Evolutionary conservation across 2,329 filamentous ascomycete genomes (phyloP).

Genomic region (Aspergillus clavatus): DNA sequence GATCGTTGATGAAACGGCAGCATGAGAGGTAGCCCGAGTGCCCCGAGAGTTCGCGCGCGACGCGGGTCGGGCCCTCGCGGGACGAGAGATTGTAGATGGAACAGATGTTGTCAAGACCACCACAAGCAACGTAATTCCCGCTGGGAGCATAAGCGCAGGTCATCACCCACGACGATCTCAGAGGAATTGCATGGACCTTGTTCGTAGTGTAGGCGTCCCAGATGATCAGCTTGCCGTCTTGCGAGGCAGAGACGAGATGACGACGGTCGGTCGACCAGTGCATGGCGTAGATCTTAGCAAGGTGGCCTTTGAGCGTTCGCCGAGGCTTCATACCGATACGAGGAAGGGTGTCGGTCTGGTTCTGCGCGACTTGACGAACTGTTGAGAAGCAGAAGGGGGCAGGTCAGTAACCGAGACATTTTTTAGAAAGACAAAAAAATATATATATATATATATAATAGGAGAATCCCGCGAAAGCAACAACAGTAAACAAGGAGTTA

Average conservation of each 20-base stretch:
- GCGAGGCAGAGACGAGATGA: constrained; percentile 94
- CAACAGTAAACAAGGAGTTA: neutral
- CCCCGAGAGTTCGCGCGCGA: constrained; percentile 90
- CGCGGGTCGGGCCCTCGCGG: constrained; percentile 92
- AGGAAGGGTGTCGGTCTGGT: constrained; percentile 86
- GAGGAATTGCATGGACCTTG: constrained; percentile 96
- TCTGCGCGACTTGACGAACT: constrained; percentile 90
- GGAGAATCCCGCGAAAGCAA: constrained; percentile 1
- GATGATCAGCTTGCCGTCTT: constrained; percentile 99
- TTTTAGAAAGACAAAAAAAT: too few relatives aligned
- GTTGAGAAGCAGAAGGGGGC: too few relatives aligned
- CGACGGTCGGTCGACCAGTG: constrained; percentile 98
- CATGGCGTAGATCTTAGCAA: constrained; percentile 99
- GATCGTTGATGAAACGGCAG: constrained; percentile 98
- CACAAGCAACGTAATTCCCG: constrained; percentile 96
- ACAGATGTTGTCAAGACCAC: constrained; percentile 98
- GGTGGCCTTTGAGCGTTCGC: constrained; percentile 92
- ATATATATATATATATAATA: neutral
- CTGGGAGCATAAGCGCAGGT: constrained; percentile 98
- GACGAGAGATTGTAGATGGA: constrained; percentile 99
- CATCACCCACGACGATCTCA: constrained; percentile 99
- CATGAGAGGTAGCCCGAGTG: constrained; percentile 97
- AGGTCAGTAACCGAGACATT: constrained; percentile 24
- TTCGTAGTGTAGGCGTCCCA: constrained; percentile 99
- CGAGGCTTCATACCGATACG: constrained; percentile 97